These are phyloP conservation scores for Suillus occidentalis DNA, from an alignment of 768 basidiomycete genomes.

Conservation along the genomic window DNA sequence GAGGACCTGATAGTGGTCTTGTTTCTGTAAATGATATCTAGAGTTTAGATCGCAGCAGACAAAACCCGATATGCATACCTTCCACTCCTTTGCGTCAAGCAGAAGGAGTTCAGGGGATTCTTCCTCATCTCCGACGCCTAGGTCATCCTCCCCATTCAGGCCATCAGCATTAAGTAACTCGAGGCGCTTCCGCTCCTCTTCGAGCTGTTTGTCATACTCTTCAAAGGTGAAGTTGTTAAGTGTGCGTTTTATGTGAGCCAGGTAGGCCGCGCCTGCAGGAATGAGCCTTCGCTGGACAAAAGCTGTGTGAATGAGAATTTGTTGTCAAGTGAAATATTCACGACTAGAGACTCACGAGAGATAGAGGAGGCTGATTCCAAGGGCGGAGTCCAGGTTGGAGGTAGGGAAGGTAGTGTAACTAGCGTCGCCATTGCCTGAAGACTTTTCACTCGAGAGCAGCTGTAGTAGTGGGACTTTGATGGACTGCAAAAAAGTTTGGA, in stretches of 20 bases:
- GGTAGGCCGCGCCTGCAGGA: conserved; percentile 86
- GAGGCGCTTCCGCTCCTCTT: conserved; percentile 51
- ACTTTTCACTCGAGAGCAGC: not conserved
- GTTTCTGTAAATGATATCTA: conserved; percentile 59
- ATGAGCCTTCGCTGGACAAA: conserved; percentile 57
- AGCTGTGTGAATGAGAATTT: conserved; percentile 23
- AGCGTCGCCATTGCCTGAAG: conserved; percentile 23
- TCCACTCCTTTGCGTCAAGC: conserved; percentile 98
- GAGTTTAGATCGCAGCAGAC: conserved; percentile 2
- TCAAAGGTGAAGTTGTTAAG: conserved; percentile 79
- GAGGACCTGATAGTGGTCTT: conserved; percentile 97
- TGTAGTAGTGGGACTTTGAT: not conserved
- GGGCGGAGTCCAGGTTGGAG: conserved; percentile 23
- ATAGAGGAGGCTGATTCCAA: conserved; percentile 16
- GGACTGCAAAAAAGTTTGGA: conserved; percentile 7
- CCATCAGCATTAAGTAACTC: conserved; percentile 49
- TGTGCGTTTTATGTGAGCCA: conserved; percentile 76
- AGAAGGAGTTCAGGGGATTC: conserved; percentile 68
- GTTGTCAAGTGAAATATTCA: conserved; percentile 4
- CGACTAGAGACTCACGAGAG: conserved; percentile 25
- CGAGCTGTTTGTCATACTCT: conserved; percentile 71
- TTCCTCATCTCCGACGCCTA: conserved; percentile 90
- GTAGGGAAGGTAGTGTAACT: conserved; percentile 27
- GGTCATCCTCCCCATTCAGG: conserved; percentile 68
- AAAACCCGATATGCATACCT: conserved; percentile 49